Percentiles rank a stretch among this genome's conserved stretches.
Conservation (phyloP, 129 eudicot genomes). For the Kitagawia praeruptora region DNA sequence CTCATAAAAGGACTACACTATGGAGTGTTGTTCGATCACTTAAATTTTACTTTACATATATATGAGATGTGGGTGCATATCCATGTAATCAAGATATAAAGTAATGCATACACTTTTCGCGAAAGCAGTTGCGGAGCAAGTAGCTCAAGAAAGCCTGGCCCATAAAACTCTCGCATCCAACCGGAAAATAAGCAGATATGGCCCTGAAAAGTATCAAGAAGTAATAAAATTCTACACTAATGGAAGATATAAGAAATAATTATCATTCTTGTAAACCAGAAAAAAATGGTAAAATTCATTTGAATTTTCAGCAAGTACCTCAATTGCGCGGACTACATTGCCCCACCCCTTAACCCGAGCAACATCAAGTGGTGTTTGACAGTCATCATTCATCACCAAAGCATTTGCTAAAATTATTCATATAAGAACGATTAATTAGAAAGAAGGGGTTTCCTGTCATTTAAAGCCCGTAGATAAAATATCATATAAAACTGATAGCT, state of each 20-base stretch:
- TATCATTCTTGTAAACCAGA: neutral
- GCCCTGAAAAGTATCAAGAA: conserved; percentile 33
- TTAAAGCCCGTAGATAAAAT: neutral
- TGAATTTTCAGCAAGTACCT: conserved; percentile 38
- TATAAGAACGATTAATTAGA: neutral
- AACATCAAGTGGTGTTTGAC: conserved; percentile 84
- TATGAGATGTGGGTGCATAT: neutral
- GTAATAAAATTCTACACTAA: neutral
- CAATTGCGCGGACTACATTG: conserved; percentile 73
- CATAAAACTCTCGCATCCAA: conserved; percentile 81
- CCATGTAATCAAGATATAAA: neutral
- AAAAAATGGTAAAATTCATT: neutral
- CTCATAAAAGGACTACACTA: neutral
- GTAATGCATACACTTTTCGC: conserved; percentile 67
- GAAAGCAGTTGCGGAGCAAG: conserved; percentile 78
- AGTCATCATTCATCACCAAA: conserved; percentile 67
- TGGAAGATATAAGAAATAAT: neutral
- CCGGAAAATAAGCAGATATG: conserved; percentile 92
- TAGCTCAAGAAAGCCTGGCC: conserved; percentile 85
- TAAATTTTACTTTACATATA: neutral
- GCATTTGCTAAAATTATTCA: conserved; percentile 62
- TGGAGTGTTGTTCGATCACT: neutral
- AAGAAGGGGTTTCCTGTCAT: neutral
- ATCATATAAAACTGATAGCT: neutral
- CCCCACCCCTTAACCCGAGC: conserved; percentile 68